Conservation (phyloP, 2,329 filamentous ascomycete species). For the Botrytis deweyae region DNA sequence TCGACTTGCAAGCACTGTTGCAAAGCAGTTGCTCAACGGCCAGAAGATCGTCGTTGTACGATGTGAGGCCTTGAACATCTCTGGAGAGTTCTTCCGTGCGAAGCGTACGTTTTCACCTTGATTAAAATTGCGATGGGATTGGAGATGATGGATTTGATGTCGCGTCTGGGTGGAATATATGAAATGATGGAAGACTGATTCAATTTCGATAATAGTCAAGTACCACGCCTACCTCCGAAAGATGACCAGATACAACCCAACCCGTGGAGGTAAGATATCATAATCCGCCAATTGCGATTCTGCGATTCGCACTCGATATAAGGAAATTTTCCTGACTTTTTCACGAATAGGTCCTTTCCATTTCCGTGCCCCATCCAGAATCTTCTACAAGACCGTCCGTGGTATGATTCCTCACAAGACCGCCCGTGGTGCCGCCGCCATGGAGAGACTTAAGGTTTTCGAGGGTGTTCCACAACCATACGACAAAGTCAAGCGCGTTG, state of each 20-base stretch:
- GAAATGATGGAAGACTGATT: conserved; percentile 47
- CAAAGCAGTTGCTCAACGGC: conserved; percentile 98
- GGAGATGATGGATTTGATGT: conserved; percentile 25
- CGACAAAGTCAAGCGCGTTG: conserved; percentile 99
- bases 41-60: conserved; percentile 99
- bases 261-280: conserved; percentile 77
- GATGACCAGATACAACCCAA: conserved; percentile 99
- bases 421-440: conserved; percentile 88
- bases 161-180: conserved; percentile 21
- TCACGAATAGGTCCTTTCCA: conserved; percentile 82
- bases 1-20: conserved; percentile 95
- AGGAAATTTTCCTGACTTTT: conserved; percentile 39
- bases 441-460: conserved; percentile 99
- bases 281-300: conserved; percentile 18
- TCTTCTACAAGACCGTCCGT: conserved; percentile 99
- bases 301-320: conserved; percentile 17
- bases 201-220: conserved; percentile 73
- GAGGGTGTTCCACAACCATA: conserved; percentile 99
- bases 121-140: conserved; percentile 13
- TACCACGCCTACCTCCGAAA: conserved; percentile 99
- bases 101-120: conserved; percentile 78
- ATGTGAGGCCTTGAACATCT: conserved; percentile 99
- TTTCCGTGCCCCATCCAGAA: conserved; percentile 97
- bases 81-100: conserved; percentile 99
- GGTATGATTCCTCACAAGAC: conserved; percentile 99